Evolutionary conservation across 208 protist species (phyloP), one percentile per base, ranked within the genome.

Genomic region (Trypanosomatidae sp.): DNA sequence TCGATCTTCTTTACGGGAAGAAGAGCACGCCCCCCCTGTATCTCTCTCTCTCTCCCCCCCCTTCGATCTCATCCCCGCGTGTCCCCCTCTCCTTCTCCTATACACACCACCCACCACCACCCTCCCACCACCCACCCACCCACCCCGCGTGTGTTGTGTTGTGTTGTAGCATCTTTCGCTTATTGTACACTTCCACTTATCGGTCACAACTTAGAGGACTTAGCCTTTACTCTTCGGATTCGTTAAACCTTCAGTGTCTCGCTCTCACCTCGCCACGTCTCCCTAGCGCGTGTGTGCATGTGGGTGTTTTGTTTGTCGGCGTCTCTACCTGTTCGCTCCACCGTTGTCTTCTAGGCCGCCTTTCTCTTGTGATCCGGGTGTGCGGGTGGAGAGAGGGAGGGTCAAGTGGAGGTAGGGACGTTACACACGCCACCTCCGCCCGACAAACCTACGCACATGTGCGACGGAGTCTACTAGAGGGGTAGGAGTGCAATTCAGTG

Each of bases 331-430:
- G 25, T 30, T 47, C 49, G 13, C 30, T 22, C 69, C 15, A 3
- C 6, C 49, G 17, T 55, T 46, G 12, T 49, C 17, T 62, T 43
- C 22, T 33, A 62, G 56, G 19, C 15, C 30, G 25, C 12, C 28
- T n/a, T 33, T 3, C 8, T 58, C 17, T 67, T n/a, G 17, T 39
- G 8, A 64, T 74, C 33, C 60, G 60, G 41, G 70, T 62, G 28
- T 25, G 68, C 22, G 43, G 66, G 41, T 50, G 36, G 17, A 30
- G 56, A 36, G 56, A n/a, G 33, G n/a, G 33, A 49, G n/a, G 4
- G 44, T 66, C 22, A 22, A 53, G 49, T 25, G 19, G 49, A 25
- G 7, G 49, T 5, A 10, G 49, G 47, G 43, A 66, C 44, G 28
- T 60, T 30, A 46, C 30, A 13, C n/a, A 4, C 39, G 6, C 46